Percentiles rank a stretch among this genome's conserved stretches.
These are phyloP conservation scores for Septoria linicola DNA, from an alignment of 2,329 filamentous ascomycete species.

Conservation along the genomic window DNA sequence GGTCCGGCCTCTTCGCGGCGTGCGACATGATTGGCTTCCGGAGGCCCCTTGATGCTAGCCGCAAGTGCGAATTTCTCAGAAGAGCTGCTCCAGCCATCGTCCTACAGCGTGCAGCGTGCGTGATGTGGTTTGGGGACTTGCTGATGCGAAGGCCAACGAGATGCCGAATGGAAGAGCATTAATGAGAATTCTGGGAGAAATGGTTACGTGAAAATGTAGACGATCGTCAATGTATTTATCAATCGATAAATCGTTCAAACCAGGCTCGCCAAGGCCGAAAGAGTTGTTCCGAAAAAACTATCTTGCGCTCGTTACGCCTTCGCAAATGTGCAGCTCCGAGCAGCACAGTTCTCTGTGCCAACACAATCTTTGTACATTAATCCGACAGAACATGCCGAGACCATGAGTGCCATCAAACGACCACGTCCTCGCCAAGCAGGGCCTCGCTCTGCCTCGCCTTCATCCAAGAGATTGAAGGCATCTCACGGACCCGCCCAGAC, in stretches of 20 bases:
- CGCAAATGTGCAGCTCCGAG: neutral
- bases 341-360: neutral
- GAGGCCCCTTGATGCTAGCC: neutral
- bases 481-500: conserved; percentile 34
- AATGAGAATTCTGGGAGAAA: too few relatives aligned
- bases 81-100: neutral
- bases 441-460: conserved; percentile 31
- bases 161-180: too few relatives aligned
- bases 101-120: neutral
- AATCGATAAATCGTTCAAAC: too few relatives aligned
- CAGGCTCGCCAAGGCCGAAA: too few relatives aligned
- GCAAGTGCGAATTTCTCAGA: neutral
- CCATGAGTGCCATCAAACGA: conserved; percentile 39
- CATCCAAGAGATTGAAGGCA: conserved; percentile 37
- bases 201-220: too few relatives aligned
- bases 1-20: conserved; percentile 2
- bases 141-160: too few relatives aligned
- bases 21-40: neutral
- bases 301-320: too few relatives aligned
- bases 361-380: neutral
- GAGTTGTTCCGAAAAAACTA: too few relatives aligned
- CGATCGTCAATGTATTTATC: too few relatives aligned
- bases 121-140: neutral
- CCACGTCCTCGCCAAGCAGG: conserved; percentile 32
- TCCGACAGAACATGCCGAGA: conserved; percentile 27